phyloP scores from a whole-genome alignment of 73 alveolate genomes.

The Effrenium voratum region DNA sequence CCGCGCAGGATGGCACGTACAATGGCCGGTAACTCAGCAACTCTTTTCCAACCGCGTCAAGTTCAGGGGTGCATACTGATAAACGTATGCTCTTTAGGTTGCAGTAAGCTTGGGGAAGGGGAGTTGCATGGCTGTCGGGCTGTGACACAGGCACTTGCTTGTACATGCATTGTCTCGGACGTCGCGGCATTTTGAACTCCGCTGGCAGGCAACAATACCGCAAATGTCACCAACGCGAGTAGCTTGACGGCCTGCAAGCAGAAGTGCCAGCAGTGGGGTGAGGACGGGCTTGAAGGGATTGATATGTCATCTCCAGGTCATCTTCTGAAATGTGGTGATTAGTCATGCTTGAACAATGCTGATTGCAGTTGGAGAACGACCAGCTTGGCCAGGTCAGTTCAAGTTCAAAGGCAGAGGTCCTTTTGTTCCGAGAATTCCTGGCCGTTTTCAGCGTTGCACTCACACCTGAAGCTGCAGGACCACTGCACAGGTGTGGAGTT shows the following conservation, averaged over 20 bases:
- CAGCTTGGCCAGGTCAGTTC: no score
- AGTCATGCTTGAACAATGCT: no score
- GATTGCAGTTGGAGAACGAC: no score
- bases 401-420: no score
- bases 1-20: neutral
- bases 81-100: neutral
- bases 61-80: neutral
- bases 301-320: no score
- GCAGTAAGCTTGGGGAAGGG: neutral
- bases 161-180: neutral
- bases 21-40: neutral
- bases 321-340: neutral
- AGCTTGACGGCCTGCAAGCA: slow-evolving; percentile 30
- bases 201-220: slow-evolving; percentile 12
- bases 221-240: slow-evolving; percentile 14
- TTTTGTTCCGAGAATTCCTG: no score
- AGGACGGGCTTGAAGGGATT: neutral
- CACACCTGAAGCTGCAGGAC: no score
- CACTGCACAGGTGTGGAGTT: slow-evolving; percentile 72
- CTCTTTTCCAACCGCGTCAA: neutral
- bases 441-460: no score
- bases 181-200: neutral
- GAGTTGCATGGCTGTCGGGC: neutral
- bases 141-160: neutral
- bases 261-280: slow-evolving; percentile 36